phyloP scores from a whole-genome alignment of 805 yeast species.

The Saturnispora silvae region DNA sequence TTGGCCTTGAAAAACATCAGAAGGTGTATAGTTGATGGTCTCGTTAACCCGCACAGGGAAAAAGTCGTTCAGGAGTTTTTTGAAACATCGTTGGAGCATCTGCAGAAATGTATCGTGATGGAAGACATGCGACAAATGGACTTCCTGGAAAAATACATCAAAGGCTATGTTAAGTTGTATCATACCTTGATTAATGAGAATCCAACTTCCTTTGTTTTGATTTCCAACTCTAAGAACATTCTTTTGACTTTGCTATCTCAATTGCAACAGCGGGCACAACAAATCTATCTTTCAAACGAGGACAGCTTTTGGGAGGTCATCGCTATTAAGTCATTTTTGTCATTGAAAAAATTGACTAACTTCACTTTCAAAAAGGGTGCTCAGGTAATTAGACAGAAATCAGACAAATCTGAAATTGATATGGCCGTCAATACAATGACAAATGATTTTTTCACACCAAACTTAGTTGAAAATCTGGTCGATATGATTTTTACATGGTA shows the following conservation, averaged over 20 bases:
- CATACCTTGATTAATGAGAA: conserved; percentile 45
- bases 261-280: conserved; percentile 53
- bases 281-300: conserved; percentile 32
- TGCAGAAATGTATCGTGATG: conserved; percentile 42
- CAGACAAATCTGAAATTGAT: conserved; percentile 54
- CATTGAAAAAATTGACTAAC: conserved; percentile 54
- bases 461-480: conserved; percentile 45
- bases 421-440: conserved; percentile 44
- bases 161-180: conserved; percentile 68
- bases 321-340: conserved; percentile 52
- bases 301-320: conserved; percentile 68
- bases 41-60: conserved; percentile 55
- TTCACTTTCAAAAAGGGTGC: conserved; percentile 60
- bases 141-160: conserved; percentile 57
- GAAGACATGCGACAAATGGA: conserved; percentile 41
- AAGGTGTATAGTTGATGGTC: conserved; percentile 67
- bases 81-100: conserved; percentile 43
- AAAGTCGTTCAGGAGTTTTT: conserved; percentile 52
- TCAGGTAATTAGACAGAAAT: conserved; percentile 46
- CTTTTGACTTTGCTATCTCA: conserved; percentile 50
- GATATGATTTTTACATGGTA: conserved; percentile 65
- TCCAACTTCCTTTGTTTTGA: conserved; percentile 60
- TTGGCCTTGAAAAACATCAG: conserved; percentile 64
- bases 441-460: conserved; percentile 46
- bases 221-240: conserved; percentile 54